Evolutionary conservation across 2,329 filamentous ascomycete genomes (phyloP).

Genomic region (Penicillium sp.): DNA sequence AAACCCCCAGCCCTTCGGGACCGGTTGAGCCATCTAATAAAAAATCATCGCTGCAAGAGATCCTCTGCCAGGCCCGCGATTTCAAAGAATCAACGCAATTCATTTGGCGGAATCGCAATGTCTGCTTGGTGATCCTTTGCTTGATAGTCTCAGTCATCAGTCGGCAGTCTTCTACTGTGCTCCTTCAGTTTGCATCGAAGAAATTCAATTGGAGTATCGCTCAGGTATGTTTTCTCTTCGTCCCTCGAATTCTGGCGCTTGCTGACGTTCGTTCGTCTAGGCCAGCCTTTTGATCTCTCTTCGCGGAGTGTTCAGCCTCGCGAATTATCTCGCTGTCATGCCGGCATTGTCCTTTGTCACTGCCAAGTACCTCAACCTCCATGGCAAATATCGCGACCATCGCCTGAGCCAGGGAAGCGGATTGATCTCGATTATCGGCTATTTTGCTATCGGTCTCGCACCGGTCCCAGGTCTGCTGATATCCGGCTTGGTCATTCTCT

Average conservation of each 20-base stretch:
- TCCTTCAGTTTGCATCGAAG: slow-evolving; percentile 38
- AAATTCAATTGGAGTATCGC: slow-evolving; percentile 37
- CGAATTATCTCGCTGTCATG: slow-evolving; percentile 30
- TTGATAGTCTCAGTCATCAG: slow-evolving; percentile 31
- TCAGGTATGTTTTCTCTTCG: slow-evolving; percentile 21
- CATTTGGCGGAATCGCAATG: slow-evolving; percentile 29
- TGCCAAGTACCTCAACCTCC: slow-evolving; percentile 24
- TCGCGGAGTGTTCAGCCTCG: slow-evolving; percentile 28
- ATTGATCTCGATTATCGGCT: slow-evolving; percentile 28
- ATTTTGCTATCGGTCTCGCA: slow-evolving; percentile 23
- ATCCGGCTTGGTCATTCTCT: slow-evolving; percentile 29
- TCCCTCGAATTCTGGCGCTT: neutral
- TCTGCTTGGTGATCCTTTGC: slow-evolving; percentile 28
- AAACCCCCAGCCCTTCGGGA: neutral
- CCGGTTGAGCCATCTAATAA: slow-evolving; percentile 11
- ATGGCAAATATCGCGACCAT: slow-evolving; percentile 28
- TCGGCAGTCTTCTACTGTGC: slow-evolving; percentile 27
- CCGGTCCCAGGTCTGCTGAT: slow-evolving; percentile 24
- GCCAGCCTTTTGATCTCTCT: slow-evolving; percentile 36
- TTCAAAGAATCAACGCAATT: slow-evolving; percentile 30
- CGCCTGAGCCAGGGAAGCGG: slow-evolving; percentile 27
- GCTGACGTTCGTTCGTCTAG: slow-evolving; percentile 14
- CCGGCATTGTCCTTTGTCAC: slow-evolving; percentile 25
- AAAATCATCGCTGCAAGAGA: slow-evolving; percentile 10
- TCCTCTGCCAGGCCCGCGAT: slow-evolving; percentile 21